Base-by-base conservation (phyloP, 1,284 basidiomycete genomes). In the Lignosus rhinocerotis region DNA sequence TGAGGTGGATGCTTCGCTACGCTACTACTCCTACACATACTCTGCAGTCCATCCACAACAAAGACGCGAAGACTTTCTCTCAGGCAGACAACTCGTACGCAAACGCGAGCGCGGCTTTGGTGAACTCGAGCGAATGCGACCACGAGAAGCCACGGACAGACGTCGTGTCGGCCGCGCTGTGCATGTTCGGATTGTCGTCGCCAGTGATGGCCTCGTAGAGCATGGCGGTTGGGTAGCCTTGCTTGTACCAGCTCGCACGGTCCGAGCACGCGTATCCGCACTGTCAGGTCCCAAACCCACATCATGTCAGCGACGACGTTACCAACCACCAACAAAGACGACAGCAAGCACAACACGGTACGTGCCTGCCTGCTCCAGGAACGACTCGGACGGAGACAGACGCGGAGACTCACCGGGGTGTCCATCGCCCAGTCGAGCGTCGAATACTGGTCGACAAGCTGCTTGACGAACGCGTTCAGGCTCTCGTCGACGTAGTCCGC, bases 401-500 rank as follows among this genome's bases (percentile, higher is more conserved):
- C 8, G 36, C 19, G 3, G 6, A 43, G 78, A 81, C 21, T 74
- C 76, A 62, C 80, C 79, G 10, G 79, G 10, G 43, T 70, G 53
- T 77, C 76, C 73, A 75, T 75, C 11, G 75, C 69, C 71, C 72
- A 77, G 41, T 73, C 72, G 45, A 78, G 71, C 43, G 67, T 72
- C 10, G 74, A 74, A 65, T 78, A 79, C 16, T 69, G 51, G 31
- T 71, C 72, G 51, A 78, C 73, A 41, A 80, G 69, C 21, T 71
- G 57, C 57, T 74, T 73, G 41, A 78, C 64, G 70, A 78, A 79
- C 44, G 68, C 71, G 52, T 75, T 78, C 61, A 78, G 63, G 39
- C 71, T 69, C 16, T 64, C 46, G 64, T 84, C 79, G 59, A 88
- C 82, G 67, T 80, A 89, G 71, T 88, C 87, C 52, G 81, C 77